These are phyloP conservation scores for Quercus glauca DNA, from an alignment of 306 rosid species.

Conservation along the genomic window DNA sequence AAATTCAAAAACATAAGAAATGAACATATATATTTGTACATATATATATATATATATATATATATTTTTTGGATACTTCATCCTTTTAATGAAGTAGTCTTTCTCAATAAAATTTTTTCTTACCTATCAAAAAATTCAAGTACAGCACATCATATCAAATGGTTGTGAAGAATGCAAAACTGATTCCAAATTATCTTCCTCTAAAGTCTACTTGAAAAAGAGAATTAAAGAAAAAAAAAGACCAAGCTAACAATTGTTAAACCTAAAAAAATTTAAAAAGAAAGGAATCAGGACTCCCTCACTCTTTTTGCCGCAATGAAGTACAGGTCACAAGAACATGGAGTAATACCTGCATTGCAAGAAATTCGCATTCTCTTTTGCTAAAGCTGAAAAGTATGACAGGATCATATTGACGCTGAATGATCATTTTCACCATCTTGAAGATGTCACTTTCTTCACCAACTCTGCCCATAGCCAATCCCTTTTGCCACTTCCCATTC, in stretches of 20 bases:
- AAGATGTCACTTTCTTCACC: conserved; percentile 90
- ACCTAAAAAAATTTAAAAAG: neutral
- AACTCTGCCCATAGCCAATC: conserved; percentile 52
- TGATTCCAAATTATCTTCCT: neutral
- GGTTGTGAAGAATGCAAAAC: neutral
- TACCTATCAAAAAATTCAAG: neutral
- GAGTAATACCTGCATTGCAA: conserved; percentile 90
- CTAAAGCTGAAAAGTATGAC: conserved; percentile 95
- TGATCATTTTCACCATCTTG: conserved; percentile 96
- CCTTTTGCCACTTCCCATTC: conserved; percentile 72
- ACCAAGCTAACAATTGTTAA: neutral
- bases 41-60: too few relatives aligned
- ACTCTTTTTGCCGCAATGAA: neutral
- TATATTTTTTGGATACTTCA: too few relatives aligned
- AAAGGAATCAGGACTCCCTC: neutral
- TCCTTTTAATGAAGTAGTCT: too few relatives aligned
- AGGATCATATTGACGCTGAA: conserved; percentile 93
- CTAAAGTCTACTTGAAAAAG: neutral
- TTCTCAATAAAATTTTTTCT: too few relatives aligned
- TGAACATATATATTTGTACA: neutral
- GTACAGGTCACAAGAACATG: neutral
- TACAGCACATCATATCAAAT: neutral
- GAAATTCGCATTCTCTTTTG: conserved; percentile 92
- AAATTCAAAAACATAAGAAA: neutral
- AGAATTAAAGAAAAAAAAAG: neutral